A percentile compares a stretch with the other conserved stretches of the same genome.
phyloP scores from a whole-genome alignment of 306 rosid genomes.

The Trifolium pratense region DNA sequence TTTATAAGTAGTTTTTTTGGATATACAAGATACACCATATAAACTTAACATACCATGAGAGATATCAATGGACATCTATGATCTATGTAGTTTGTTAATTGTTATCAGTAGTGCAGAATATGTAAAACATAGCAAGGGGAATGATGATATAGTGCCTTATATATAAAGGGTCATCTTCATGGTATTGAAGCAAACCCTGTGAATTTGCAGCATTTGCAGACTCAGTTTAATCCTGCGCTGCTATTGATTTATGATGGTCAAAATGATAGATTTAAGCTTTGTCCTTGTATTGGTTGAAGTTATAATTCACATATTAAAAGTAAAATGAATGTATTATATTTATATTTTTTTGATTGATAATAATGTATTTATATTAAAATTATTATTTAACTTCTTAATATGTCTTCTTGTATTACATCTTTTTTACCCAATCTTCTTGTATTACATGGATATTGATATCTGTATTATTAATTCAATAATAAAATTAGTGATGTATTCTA shows the following conservation, averaged over 20 bases:
- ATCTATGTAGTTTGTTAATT: neutral
- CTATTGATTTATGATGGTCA: too few relatives aligned
- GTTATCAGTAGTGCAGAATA: neutral
- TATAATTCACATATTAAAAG: neutral
- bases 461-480: neutral
- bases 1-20: neutral
- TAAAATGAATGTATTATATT: neutral
- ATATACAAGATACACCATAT: neutral
- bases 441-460: neutral
- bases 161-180: too few relatives aligned
- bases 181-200: neutral
- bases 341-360: neutral
- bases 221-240: neutral
- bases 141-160: too few relatives aligned
- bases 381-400: neutral
- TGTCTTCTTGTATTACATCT: neutral
- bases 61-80: neutral
- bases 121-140: neutral
- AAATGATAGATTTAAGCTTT: too few relatives aligned
- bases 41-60: neutral
- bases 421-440: too few relatives aligned
- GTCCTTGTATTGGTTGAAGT: neutral
- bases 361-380: too few relatives aligned
- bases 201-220: neutral
- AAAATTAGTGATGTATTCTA: neutral